These are phyloP conservation scores for Anethum foeniculum DNA, from an alignment of 140 eudicot species.

Conservation along the genomic window DNA sequence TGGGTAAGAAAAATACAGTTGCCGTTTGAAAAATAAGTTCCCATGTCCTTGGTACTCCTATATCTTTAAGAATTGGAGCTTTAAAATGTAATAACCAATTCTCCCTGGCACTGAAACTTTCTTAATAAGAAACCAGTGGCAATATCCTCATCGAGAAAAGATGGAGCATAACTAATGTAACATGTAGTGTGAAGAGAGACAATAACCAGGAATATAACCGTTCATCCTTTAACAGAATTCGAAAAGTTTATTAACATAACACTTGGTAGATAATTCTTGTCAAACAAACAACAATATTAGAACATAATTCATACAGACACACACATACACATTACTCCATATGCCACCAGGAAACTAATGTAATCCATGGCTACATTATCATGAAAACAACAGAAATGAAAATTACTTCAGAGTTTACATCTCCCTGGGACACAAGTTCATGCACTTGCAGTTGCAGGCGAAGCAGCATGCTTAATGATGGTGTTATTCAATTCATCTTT, in stretches of 20 bases:
- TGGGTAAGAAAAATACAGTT: too few species aligned
- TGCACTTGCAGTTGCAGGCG: slow-evolving; percentile 10
- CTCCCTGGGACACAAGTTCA: background rate
- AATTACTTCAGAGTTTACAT: background rate
- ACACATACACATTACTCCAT: background rate
- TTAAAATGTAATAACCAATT: background rate
- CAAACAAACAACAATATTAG: background rate
- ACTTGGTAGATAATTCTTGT: background rate
- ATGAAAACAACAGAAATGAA: background rate
- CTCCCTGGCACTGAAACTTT: background rate
- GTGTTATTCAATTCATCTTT: slow-evolving; percentile 38
- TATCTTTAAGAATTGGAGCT: background rate
- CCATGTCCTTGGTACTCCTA: background rate
- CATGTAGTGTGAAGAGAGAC: background rate
- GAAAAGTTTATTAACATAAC: background rate
- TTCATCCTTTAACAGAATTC: background rate
- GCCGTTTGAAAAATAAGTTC: too few species aligned
- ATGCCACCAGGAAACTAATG: slow-evolving; percentile 2
- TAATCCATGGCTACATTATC: slow-evolving; percentile 11
- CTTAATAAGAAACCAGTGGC: background rate
- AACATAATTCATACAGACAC: background rate
- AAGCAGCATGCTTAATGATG: slow-evolving; percentile 33
- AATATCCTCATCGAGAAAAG: background rate
- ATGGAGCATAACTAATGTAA: background rate
- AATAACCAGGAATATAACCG: background rate